Conservation (phyloP, 169 alveolate species). For the Hepatocystis sp. region DNA sequence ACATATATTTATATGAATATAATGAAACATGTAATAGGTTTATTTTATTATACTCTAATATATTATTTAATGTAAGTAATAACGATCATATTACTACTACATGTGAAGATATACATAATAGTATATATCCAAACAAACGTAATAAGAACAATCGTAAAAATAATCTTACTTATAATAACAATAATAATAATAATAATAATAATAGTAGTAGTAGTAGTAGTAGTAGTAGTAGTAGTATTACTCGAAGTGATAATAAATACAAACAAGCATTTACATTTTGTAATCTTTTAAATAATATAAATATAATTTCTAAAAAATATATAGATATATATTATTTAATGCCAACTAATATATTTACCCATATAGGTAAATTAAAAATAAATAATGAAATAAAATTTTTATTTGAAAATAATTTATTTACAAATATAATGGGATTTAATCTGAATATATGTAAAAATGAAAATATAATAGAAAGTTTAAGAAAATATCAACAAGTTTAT, state of each 20-base stretch:
- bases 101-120: too few species aligned
- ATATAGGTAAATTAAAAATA: slow-evolving; percentile 36
- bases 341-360: not conserved
- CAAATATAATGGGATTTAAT: slow-evolving; percentile 26
- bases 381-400: slow-evolving; percentile 20
- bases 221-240: too few species aligned
- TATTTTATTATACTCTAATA: slow-evolving; percentile 3
- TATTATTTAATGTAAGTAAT: slow-evolving; percentile 13
- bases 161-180: too few species aligned
- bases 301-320: slow-evolving; percentile 13
- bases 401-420: slow-evolving; percentile 36
- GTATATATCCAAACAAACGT: slow-evolving; percentile 3
- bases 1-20: slow-evolving; percentile 28
- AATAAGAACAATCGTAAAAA: too few species aligned
- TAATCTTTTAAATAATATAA: slow-evolving; percentile 16
- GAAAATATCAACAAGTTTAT: slow-evolving; percentile 35
- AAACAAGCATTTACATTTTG: slow-evolving; percentile 3
- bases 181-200: too few species aligned
- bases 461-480: slow-evolving; percentile 32
- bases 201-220: too few species aligned
- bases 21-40: slow-evolving; percentile 13
- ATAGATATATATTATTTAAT: slow-evolving; percentile 9
- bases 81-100: too few species aligned
- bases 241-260: too few species aligned
- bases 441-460: slow-evolving; percentile 39